Conservation (phyloP, 169 alveolate species). For the Toxoplasma gondii region DNA sequence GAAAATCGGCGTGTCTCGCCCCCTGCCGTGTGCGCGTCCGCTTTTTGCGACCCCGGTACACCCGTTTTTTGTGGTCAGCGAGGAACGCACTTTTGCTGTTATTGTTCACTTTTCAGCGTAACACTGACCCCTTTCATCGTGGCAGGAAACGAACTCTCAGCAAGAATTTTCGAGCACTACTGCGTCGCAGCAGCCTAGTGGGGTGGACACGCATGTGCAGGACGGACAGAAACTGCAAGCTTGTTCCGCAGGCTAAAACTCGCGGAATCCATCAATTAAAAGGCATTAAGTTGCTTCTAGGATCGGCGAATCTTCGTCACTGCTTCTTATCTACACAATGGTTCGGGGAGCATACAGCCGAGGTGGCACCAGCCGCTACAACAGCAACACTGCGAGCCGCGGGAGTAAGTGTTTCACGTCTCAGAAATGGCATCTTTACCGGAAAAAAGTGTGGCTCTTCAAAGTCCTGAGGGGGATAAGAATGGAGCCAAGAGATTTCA, state of each 20-base stretch:
- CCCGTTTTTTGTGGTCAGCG: neutral
- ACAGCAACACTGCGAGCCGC: neutral
- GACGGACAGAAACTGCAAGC: neutral
- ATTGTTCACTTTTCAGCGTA: neutral
- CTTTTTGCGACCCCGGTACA: neutral
- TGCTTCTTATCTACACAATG: neutral
- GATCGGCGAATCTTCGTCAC: neutral
- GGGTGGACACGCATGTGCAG: neutral
- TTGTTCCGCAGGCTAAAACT: neutral
- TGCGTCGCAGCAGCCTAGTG: neutral
- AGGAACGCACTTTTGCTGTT: neutral
- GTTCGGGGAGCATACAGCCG: conserved; percentile 13
- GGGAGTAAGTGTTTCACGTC: neutral
- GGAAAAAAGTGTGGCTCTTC: neutral
- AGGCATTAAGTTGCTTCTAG: neutral
- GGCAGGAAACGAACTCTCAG: too few relatives aligned
- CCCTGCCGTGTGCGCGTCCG: neutral
- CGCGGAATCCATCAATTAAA: neutral
- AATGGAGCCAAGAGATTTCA: too few relatives aligned
- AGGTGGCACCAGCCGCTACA: neutral
- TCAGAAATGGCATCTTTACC: neutral
- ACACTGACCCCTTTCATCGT: neutral
- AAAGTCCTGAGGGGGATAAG: neutral
- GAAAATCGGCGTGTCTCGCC: neutral
- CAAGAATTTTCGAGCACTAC: neutral